A percentile compares a stretch with the other conserved stretches of the same genome.
phyloP scores from a whole-genome alignment of 2,329 filamentous ascomycete genomes.

The Fusarium gaditjirri region DNA sequence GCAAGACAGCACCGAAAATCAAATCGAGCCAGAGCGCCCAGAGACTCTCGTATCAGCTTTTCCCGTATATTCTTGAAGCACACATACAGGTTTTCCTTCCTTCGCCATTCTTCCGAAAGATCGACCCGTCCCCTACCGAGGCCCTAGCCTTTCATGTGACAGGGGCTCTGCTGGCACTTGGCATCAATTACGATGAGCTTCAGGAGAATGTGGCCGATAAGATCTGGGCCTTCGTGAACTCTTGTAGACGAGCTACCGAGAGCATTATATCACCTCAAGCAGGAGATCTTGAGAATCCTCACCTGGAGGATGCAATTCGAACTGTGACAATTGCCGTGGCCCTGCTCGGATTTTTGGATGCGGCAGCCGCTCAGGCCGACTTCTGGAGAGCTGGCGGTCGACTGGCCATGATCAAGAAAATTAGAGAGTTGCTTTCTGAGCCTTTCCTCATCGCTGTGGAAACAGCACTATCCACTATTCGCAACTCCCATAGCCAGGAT shows the following conservation, averaged over 20 bases:
- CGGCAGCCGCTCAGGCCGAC: constrained; percentile 78
- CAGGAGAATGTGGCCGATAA: constrained; percentile 73
- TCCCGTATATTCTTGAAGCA: constrained; percentile 86
- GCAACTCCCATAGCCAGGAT: constrained; percentile 77
- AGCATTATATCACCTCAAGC: constrained; percentile 63
- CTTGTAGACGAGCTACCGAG: constrained; percentile 72
- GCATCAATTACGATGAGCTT: constrained; percentile 75
- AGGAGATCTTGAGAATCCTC: constrained; percentile 66
- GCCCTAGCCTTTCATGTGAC: constrained; percentile 82
- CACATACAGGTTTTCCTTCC: constrained; percentile 80
- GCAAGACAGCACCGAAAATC: constrained; percentile 85
- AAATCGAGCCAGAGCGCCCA: constrained; percentile 77
- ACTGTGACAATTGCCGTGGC: constrained; percentile 84
- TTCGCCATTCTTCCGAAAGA: constrained; percentile 83
- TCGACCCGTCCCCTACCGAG: constrained; percentile 91
- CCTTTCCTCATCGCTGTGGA: constrained; percentile 87
- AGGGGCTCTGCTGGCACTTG: constrained; percentile 82
- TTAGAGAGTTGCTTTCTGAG: constrained; percentile 82
- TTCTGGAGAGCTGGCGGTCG: constrained; percentile 85
- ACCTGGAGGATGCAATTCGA: constrained; percentile 73
- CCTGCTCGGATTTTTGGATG: constrained; percentile 89
- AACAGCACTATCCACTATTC: constrained; percentile 88
- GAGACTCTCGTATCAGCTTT: constrained; percentile 80
- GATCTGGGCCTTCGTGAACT: constrained; percentile 77
- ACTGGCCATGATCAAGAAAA: constrained; percentile 74